phyloP scores from a whole-genome alignment of 257 asterid species.

The Fraxinus quadrangulata region DNA sequence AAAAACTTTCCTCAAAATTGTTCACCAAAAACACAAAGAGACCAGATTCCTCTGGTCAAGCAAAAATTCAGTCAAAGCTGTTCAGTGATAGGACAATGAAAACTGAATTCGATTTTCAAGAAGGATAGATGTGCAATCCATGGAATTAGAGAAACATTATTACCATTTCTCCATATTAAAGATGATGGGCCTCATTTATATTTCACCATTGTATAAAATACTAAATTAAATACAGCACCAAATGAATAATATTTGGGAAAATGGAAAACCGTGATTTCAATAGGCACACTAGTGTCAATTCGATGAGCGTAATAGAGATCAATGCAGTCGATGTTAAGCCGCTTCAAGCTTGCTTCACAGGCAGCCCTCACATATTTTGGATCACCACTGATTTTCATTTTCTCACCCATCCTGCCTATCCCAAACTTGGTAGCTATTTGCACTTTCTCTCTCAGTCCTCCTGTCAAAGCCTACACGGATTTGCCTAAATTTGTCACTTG shows the following conservation, averaged over 20 bases:
- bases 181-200: background rate
- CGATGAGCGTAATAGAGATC: conserved; percentile 47
- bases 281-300: conserved; percentile 37
- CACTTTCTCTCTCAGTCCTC: conserved; percentile 30
- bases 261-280: conserved; percentile 47
- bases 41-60: background rate
- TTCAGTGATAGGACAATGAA: background rate
- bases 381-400: conserved; percentile 33
- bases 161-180: background rate
- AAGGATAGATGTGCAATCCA: background rate
- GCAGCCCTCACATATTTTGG: conserved; percentile 41
- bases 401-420: conserved; percentile 4
- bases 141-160: background rate
- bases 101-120: background rate
- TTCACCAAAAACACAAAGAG: background rate
- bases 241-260: background rate
- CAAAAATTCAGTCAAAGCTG: background rate
- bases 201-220: background rate
- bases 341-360: conserved; percentile 43
- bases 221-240: background rate
- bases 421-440: conserved; percentile 39
- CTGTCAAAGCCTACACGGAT: conserved; percentile 34
- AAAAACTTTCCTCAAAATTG: background rate
- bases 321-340: conserved; percentile 34
- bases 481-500: background rate